A percentile compares a stretch with the other conserved stretches of the same genome.
Evolutionary conservation across 1,284 basidiomycete species (phyloP).

Genomic region (Limonomyces culmigenus): DNA sequence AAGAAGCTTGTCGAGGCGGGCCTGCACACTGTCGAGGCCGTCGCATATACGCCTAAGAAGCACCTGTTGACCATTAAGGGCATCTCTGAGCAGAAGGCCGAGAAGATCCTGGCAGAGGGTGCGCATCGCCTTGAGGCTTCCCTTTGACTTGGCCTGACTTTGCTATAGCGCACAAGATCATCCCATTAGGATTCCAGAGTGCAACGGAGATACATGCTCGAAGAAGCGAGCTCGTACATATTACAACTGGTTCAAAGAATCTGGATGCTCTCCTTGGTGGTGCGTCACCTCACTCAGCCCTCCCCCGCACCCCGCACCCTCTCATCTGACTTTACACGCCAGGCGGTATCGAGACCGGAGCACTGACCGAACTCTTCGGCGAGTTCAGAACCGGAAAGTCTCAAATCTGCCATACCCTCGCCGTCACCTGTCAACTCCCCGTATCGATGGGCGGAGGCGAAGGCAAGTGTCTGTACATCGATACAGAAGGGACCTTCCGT

Average conservation of each 20-base stretch:
- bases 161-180: conserved; percentile 75
- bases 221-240: conserved; percentile 91
- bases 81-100: conserved; percentile 94
- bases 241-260: conserved; percentile 94
- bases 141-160: not conserved
- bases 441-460: conserved; percentile 98
- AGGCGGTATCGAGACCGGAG: conserved; percentile 97
- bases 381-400: conserved; percentile 99
- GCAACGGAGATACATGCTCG: conserved; percentile 95
- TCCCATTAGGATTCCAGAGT: conserved; percentile 96
- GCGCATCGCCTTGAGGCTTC: conserved; percentile 10
- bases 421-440: conserved; percentile 95
- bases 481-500: conserved; percentile 98
- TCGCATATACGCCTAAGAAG: conserved; percentile 98
- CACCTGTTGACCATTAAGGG: conserved; percentile 84
- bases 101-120: conserved; percentile 92
- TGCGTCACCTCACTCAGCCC: conserved; percentile 15
- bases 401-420: conserved; percentile 94
- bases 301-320: not conserved
- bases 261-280: conserved; percentile 93
- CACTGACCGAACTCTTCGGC: conserved; percentile 96
- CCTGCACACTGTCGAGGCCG: conserved; percentile 86
- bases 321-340: conserved; percentile 1
- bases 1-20: conserved; percentile 94
- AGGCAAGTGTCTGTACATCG: conserved; percentile 97